Conservation (phyloP, 2,329 filamentous ascomycete species). For the Cladosporium cucumerinum region DNA sequence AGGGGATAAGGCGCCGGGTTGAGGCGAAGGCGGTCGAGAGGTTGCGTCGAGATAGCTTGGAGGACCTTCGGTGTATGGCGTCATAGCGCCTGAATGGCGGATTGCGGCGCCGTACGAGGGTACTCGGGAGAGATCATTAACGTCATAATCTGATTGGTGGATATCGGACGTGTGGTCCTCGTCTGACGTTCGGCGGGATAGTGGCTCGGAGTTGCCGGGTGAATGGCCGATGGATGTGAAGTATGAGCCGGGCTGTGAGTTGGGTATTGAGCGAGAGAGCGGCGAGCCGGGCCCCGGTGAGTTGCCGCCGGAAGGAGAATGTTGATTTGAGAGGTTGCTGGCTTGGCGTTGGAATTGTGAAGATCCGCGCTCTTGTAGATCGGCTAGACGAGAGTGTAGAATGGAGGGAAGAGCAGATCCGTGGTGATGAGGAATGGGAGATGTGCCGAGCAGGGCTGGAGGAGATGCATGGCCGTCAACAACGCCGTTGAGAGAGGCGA, state of each 20-base stretch:
- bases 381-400: conserved; percentile 66
- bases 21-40: conserved; percentile 36
- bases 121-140: conserved; percentile 47
- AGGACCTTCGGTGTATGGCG: conserved; percentile 41
- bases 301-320: conserved; percentile 32
- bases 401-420: conserved; percentile 53
- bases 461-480: conserved; percentile 47
- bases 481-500: conserved; percentile 57
- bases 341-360: conserved; percentile 28
- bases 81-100: conserved; percentile 41
- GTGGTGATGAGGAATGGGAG: conserved; percentile 46
- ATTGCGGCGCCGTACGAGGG: conserved; percentile 52
- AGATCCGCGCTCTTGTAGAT: conserved; percentile 46
- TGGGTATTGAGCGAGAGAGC: conserved; percentile 15
- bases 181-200: conserved; percentile 35
- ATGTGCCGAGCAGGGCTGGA: conserved; percentile 51
- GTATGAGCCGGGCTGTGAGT: conserved; percentile 21
- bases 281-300: conserved; percentile 32
- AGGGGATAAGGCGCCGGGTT: not conserved
- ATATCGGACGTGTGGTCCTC: conserved; percentile 24
- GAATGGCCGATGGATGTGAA: conserved; percentile 25
- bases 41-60: conserved; percentile 48
- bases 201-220: conserved; percentile 24
- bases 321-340: conserved; percentile 18
- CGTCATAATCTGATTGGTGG: conserved; percentile 36